phyloP scores from a whole-genome alignment of 192 early-diverging fungal genomes.

The Entomortierella parvispora region DNA sequence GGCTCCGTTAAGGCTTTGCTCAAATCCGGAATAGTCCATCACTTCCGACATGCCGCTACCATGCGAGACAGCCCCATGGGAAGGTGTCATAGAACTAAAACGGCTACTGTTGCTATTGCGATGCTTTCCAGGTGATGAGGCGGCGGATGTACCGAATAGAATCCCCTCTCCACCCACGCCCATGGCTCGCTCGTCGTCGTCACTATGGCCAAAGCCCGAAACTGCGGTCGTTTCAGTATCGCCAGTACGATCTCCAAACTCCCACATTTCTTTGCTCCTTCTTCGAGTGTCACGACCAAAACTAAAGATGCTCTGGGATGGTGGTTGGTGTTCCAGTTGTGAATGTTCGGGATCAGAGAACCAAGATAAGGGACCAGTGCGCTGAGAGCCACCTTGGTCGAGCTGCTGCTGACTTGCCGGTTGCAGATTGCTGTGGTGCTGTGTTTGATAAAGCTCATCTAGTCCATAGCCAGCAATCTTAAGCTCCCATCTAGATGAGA shows the following conservation, averaged over 20 bases:
- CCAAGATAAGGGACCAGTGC: neutral
- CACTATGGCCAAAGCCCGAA: neutral
- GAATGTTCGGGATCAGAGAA: neutral
- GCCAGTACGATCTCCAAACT: too few species aligned
- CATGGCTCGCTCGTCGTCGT: conserved; percentile 3
- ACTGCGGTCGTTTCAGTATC: too few species aligned
- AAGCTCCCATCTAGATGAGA: conserved; percentile 56
- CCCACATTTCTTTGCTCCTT: too few species aligned
- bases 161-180: neutral
- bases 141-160: neutral
- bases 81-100: neutral
- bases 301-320: conserved; percentile 17
- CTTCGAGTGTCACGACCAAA: conserved; percentile 9
- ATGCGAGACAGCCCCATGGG: neutral
- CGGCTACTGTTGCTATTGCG: conserved; percentile 15
- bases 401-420: neutral
- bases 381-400: neutral
- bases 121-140: neutral
- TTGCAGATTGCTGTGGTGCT: neutral
- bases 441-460: conserved; percentile 37
- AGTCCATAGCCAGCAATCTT: conserved; percentile 58
- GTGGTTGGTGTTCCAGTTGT: neutral
- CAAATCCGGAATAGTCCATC: conserved; percentile 20
- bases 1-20: conserved; percentile 1
- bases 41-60: conserved; percentile 18